Conservation (phyloP, 768 basidiomycete genomes). For the Tulasnella sp. region DNA sequence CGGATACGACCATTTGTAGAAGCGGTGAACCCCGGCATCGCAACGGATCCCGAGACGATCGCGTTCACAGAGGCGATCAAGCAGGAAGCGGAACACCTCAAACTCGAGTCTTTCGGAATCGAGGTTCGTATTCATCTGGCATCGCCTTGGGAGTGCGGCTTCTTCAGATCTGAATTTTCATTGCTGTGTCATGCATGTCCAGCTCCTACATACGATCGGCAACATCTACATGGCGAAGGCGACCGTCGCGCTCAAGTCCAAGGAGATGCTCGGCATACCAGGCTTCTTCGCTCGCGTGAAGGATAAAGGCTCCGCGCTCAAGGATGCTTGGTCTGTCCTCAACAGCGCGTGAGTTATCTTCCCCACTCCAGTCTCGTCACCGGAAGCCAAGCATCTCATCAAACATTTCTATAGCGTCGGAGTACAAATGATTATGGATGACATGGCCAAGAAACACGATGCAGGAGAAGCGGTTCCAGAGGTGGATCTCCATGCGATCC, state of each 20-base stretch:
- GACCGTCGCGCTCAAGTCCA: conserved; percentile 79
- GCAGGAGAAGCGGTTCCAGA: conserved; percentile 71
- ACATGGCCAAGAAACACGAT: conserved; percentile 82
- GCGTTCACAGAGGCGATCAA: conserved; percentile 66
- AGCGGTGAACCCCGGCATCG: conserved; percentile 69
- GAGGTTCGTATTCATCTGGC: conserved; percentile 44
- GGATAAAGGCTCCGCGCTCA: conserved; percentile 85
- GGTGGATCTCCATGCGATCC: conserved; percentile 73
- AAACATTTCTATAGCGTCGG: conserved; percentile 43
- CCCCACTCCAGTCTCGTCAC: not conserved
- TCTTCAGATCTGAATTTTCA: too few relatives aligned
- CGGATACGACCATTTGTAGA: conserved; percentile 84
- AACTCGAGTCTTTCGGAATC: conserved; percentile 94
- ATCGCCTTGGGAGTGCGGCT: too few relatives aligned
- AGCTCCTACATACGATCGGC: conserved; percentile 81
- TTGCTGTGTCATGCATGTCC: too few relatives aligned
- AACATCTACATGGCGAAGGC: conserved; percentile 90
- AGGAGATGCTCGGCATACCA: conserved; percentile 80
- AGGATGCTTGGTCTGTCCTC: conserved; percentile 95
- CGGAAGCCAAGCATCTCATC: not conserved
- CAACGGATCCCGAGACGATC: conserved; percentile 71
- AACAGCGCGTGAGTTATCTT: conserved; percentile 70
- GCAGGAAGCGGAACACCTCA: conserved; percentile 86
- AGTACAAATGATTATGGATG: conserved; percentile 73
- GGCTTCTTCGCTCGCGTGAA: conserved; percentile 94